Percentiles rank a stretch among this genome's conserved stretches.
These are phyloP conservation scores for Diaporthe humulicola DNA, from an alignment of 2,329 filamentous ascomycete species.

Conservation along the genomic window DNA sequence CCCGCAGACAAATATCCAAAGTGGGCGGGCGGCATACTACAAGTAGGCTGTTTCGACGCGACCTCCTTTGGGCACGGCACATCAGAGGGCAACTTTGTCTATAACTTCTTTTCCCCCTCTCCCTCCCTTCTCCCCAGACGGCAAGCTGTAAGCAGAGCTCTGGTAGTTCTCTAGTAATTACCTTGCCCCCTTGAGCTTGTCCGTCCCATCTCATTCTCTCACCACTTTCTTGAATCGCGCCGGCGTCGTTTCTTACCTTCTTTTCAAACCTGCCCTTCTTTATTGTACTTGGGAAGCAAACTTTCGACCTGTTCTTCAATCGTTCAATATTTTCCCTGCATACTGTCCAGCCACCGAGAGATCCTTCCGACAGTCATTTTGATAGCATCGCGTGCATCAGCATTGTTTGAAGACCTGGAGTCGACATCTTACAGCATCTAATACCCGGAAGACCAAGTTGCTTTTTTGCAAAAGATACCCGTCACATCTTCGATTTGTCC, in stretches of 20 bases:
- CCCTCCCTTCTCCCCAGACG: constrained; percentile 41
- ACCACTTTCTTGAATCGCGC: constrained; percentile 30
- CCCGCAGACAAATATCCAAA: not conserved
- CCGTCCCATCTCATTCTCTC: constrained; percentile 39
- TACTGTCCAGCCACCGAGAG: constrained; percentile 15
- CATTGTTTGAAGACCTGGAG: constrained; percentile 39
- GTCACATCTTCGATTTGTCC: constrained; percentile 23
- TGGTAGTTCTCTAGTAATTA: constrained; percentile 58
- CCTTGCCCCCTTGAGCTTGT: constrained; percentile 41
- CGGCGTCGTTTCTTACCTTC: constrained; percentile 39
- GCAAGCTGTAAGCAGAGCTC: constrained; percentile 58
- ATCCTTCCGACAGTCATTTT: constrained; percentile 5
- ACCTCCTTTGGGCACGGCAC: constrained; percentile 11
- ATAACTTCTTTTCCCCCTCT: constrained; percentile 28
- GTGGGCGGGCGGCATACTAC: constrained; percentile 32
- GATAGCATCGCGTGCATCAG: constrained; percentile 29
- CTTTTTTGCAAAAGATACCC: constrained; percentile 37
- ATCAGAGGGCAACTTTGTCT: constrained; percentile 24
- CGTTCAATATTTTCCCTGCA: constrained; percentile 29
- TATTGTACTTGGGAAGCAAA: not conserved
- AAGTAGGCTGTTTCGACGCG: constrained; percentile 27
- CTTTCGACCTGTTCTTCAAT: not conserved
- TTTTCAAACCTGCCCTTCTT: constrained; percentile 37
- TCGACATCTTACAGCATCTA: constrained; percentile 32
- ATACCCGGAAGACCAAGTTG: constrained; percentile 25